Base-by-base conservation (phyloP, 257 asterid species). In the Prunella vulgaris region DNA sequence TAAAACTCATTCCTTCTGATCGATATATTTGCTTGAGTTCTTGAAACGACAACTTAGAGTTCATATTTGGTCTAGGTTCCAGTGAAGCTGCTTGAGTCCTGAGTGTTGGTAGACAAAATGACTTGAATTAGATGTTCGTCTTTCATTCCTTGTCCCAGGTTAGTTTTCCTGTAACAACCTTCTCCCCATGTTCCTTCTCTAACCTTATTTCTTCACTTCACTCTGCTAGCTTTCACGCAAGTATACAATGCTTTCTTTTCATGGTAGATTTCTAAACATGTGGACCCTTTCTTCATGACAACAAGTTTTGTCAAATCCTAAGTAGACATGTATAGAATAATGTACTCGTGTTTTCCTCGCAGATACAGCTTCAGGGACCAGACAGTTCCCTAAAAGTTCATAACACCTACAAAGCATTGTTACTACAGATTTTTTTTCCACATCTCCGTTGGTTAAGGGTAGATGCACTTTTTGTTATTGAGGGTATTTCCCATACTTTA, bases 51-150 rank as follows among this genome's bases (percentile, higher is more conserved):
- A 38, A 70, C 80, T 71, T 71, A 76, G 79, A 78, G 72, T 49
- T 76, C 60, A 69, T 76, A 59, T 73, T 48, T 68, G 68, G 66
- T 68, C 78, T 83, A 77, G 83, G 85, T 78, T 70, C 30, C 37
- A n/a, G 66, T 65, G 83, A 71, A 68, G 73, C 73, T 46, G 74
- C 78, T 66, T 73, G 78, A 79, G 72, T 77, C 69, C 61, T 60
- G 54, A 70, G 70, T 76, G 49, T 74, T 65, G 67, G 44, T 78
- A 73, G 62, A 73, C 73, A 69, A 69, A 70, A 33, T 72, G 35
- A 54, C 78, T 72, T 70, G 74, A 72, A 68, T 61, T 61, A 66
- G 64, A 67, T 73, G 63, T 64, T 76, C 73, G 15, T 81, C 73
- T 56, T 56, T 70, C 61, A 59, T 66, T 66, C 64, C 46, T 53